These are phyloP conservation scores for Taphrina sp. DNA, from an alignment of 1,139 yeast genomes.

Conservation along the genomic window DNA sequence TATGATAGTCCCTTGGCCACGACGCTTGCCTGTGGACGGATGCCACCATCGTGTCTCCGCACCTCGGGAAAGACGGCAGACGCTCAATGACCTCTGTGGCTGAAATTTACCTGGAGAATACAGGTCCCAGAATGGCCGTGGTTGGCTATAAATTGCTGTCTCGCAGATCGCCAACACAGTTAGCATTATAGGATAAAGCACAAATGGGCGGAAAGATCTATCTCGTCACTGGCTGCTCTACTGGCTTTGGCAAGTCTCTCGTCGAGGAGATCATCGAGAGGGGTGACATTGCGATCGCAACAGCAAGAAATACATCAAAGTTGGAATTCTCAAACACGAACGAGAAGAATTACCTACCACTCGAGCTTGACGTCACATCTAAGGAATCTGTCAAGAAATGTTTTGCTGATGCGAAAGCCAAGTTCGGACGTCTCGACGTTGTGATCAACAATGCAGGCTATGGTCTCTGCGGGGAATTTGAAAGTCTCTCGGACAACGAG, in stretches of 20 bases:
- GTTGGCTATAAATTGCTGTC: too few relatives aligned
- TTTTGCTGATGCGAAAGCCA: constrained; percentile 14
- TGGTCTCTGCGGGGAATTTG: constrained; percentile 31
- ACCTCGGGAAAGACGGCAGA: too few relatives aligned
- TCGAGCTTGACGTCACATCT: constrained; percentile 19
- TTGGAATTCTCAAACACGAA: constrained; percentile 1
- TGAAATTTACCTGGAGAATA: too few relatives aligned
- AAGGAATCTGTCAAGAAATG: constrained; percentile 7
- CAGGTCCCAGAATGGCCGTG: too few relatives aligned
- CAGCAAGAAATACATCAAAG: constrained; percentile 10
- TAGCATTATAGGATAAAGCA: too few relatives aligned
- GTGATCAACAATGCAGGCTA: constrained; percentile 33
- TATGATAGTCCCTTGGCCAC: too few relatives aligned
- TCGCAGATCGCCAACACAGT: too few relatives aligned
- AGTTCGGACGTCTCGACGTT: constrained; percentile 28
- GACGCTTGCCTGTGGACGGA: too few relatives aligned
- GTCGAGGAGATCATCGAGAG: constrained; percentile 8
- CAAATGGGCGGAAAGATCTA: neutral
- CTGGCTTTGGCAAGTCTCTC: constrained; percentile 15
- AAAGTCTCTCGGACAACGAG: constrained; percentile 10
- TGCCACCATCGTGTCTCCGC: too few relatives aligned
- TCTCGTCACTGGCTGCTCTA: constrained; percentile 20
- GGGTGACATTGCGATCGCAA: constrained; percentile 4
- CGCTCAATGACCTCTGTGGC: too few relatives aligned
- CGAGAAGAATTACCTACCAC: constrained; percentile 8